A percentile compares a stretch with the other conserved stretches of the same genome.
phyloP scores from a whole-genome alignment of 805 yeast species.

The Limtongia smithiae region DNA sequence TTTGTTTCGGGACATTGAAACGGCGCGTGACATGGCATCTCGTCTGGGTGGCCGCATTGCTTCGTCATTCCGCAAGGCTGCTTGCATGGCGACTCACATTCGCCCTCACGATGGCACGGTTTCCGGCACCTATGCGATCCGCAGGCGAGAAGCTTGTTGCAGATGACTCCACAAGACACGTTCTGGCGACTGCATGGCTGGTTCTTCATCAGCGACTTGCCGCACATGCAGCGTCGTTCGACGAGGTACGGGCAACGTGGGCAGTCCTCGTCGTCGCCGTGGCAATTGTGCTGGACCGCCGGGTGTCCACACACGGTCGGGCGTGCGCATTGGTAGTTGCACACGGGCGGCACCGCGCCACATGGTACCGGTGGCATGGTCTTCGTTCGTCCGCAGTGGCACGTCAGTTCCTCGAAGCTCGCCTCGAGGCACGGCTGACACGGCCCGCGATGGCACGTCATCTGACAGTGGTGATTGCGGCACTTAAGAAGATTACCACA shows the following conservation, averaged over 20 bases:
- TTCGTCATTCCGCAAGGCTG: slow-evolving; percentile 53
- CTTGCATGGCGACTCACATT: slow-evolving; percentile 59
- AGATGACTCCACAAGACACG: slow-evolving; percentile 66
- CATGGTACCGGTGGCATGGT: slow-evolving; percentile 37
- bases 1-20: slow-evolving; percentile 45
- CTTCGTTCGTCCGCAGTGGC: slow-evolving; percentile 36
- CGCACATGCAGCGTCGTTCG: slow-evolving; percentile 60
- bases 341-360: slow-evolving; percentile 34
- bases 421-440: slow-evolving; percentile 36
- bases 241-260: slow-evolving; percentile 60
- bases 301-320: slow-evolving; percentile 35
- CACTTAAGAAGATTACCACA: slow-evolving; percentile 35
- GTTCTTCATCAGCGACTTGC: slow-evolving; percentile 52
- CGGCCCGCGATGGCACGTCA: slow-evolving; percentile 36
- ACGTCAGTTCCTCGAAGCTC: slow-evolving; percentile 33
- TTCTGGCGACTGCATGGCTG: slow-evolving; percentile 65
- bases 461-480: slow-evolving; percentile 34
- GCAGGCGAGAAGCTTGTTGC: slow-evolving; percentile 49
- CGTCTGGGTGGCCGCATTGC: slow-evolving; percentile 69
- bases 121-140: slow-evolving; percentile 54
- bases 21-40: slow-evolving; percentile 60
- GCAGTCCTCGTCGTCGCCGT: slow-evolving; percentile 58
- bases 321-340: slow-evolving; percentile 31
- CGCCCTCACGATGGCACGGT: slow-evolving; percentile 56
- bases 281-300: slow-evolving; percentile 61